Conservation (phyloP, 2,329 filamentous ascomycete species). For the Xylaria digitata region DNA sequence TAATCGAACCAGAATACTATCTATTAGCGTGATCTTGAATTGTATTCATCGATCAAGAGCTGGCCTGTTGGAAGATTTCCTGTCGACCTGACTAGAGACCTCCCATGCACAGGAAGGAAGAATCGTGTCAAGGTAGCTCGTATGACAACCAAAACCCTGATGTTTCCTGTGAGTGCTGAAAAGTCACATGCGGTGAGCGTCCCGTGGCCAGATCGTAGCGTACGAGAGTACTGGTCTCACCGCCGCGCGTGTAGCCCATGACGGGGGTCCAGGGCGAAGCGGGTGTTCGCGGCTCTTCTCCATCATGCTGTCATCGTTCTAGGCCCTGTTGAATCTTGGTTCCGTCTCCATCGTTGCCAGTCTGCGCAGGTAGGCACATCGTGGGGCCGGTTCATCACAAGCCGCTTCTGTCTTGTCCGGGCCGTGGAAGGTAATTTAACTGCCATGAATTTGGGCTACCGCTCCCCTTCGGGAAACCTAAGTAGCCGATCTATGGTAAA, state of each 20-base stretch:
- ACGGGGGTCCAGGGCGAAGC: constrained; percentile 13
- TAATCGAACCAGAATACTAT: constrained; percentile 12
- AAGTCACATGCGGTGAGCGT: constrained; percentile 33
- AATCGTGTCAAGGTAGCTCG: constrained; percentile 19
- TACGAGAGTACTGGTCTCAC: constrained; percentile 19
- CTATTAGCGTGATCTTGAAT: background rate
- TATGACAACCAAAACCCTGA: constrained; percentile 19
- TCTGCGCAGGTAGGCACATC: constrained; percentile 8
- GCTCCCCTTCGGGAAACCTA: constrained; percentile 25
- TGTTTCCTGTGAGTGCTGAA: constrained; percentile 14
- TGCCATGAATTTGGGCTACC: constrained; percentile 15
- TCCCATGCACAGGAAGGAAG: constrained; percentile 11
- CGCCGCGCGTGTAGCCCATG: constrained; percentile 25
- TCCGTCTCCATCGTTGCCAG: constrained; percentile 14
- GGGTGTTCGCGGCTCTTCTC: constrained; percentile 29
- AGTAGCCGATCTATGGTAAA: constrained; percentile 4
- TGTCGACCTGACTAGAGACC: constrained; percentile 18
- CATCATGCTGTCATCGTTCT: constrained; percentile 32
- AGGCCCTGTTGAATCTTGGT: constrained; percentile 25
- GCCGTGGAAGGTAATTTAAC: background rate
- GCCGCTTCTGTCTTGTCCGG: constrained; percentile 1
- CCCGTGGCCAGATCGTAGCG: background rate
- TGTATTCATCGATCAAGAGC: constrained; percentile 1
- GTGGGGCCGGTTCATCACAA: constrained; percentile 13
- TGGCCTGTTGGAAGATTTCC: constrained; percentile 4